A percentile compares a stretch with the other conserved stretches of the same genome.
These are phyloP conservation scores for Magnusiomyces ingens DNA, from an alignment of 1,139 yeast species.

Conservation along the genomic window DNA sequence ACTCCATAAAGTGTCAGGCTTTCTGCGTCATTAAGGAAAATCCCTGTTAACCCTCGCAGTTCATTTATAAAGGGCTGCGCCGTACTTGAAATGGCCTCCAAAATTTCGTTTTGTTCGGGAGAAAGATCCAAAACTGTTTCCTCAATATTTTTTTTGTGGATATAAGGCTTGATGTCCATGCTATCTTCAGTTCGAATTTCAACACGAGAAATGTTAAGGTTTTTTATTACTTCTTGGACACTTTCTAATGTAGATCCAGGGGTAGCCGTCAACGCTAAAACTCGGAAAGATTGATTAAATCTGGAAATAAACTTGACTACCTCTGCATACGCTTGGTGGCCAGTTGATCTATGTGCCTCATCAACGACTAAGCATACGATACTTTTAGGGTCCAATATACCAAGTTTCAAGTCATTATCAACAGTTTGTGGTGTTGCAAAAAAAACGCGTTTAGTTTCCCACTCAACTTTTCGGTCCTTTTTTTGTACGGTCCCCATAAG, in stretches of 20 bases:
- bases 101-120: conserved; percentile 46
- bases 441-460: conserved; percentile 72
- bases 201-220: conserved; percentile 63
- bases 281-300: conserved; percentile 60
- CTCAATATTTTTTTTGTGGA: conserved; percentile 62
- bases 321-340: conserved; percentile 81
- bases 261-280: conserved; percentile 89
- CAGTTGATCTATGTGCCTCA: conserved; percentile 93
- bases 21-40: conserved; percentile 57
- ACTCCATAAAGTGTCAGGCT: conserved; percentile 66
- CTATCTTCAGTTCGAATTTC: conserved; percentile 85
- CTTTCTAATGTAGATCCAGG: conserved; percentile 87
- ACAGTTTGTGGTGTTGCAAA: conserved; percentile 97
- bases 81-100: conserved; percentile 51
- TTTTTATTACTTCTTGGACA: conserved; percentile 75
- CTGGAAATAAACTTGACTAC: conserved; percentile 62
- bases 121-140: conserved; percentile 50
- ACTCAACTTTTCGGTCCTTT: conserved; percentile 51
- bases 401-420: conserved; percentile 76
- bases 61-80: conserved; percentile 55
- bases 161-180: conserved; percentile 69
- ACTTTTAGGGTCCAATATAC: conserved; percentile 66
- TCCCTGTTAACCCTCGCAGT: conserved; percentile 52
- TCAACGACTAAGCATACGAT: conserved; percentile 77
- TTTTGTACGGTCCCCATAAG: conserved; percentile 48